A percentile compares a stretch with the other conserved stretches of the same genome.
phyloP scores from a whole-genome alignment of 2,329 filamentous ascomycete genomes.

The Beauveria scarabaeidicola region DNA sequence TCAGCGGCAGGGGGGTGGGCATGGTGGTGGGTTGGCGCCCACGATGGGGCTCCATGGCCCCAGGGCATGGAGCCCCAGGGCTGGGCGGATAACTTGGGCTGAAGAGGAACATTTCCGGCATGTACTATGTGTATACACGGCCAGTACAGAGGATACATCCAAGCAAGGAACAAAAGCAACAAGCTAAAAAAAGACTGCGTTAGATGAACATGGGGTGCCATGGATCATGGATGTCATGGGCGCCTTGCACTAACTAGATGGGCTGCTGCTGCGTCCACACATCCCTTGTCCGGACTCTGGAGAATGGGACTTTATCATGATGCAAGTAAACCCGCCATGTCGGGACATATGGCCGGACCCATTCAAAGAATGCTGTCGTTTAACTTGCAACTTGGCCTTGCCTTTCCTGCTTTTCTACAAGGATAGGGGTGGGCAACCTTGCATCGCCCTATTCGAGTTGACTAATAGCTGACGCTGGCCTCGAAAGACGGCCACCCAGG shows the following conservation, averaged over 20 bases:
- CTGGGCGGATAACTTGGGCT: neutral
- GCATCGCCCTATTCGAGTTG: neutral
- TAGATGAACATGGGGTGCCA: neutral
- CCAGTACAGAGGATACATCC: neutral
- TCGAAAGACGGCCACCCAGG: neutral
- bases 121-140: neutral
- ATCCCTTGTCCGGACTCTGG: neutral
- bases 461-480: neutral
- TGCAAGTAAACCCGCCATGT: neutral
- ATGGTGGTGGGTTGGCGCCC: neutral
- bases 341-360: constrained; percentile 4
- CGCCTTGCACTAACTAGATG: constrained; percentile 1
- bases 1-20: neutral
- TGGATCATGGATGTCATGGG: neutral
- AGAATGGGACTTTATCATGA: neutral
- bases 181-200: constrained; percentile 3
- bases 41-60: neutral
- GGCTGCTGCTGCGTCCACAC: neutral
- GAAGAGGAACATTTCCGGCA: neutral
- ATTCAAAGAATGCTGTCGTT: neutral
- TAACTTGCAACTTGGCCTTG: too few species aligned
- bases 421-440: neutral
- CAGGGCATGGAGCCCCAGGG: too few species aligned
- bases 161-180: neutral
- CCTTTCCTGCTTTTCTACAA: too few species aligned